Evolutionary conservation across 352 stramenopile species (phyloP).

Genomic region (Globisporangium middletonii): DNA sequence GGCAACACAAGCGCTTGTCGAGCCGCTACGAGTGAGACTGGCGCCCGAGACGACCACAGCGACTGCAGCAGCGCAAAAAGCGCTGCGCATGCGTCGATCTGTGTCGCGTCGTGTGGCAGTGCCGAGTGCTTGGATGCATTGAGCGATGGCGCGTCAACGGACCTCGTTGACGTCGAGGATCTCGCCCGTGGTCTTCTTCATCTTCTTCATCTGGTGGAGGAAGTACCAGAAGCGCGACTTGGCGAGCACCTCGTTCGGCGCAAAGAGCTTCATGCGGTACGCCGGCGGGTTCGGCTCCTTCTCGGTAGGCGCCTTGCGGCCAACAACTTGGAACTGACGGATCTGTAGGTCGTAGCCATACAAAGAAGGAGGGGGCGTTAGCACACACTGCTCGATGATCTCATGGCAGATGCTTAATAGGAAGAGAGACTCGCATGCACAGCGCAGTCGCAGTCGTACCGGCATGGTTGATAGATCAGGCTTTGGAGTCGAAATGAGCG

Average conservation of each 20-base stretch:
- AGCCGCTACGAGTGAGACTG: conserved; percentile 39
- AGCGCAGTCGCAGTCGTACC: conserved; percentile 3
- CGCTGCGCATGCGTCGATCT: not conserved
- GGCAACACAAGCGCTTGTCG: conserved; percentile 77
- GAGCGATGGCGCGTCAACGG: conserved; percentile 20
- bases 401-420: not conserved
- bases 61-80: not conserved
- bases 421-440: not conserved
- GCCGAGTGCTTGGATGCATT: not conserved
- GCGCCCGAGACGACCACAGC: not conserved
- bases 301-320: conserved; percentile 97
- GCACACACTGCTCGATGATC: not conserved
- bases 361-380: not conserved
- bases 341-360: conserved; percentile 53
- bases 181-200: conserved; percentile 99
- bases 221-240: conserved; percentile 99
- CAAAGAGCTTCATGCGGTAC: conserved; percentile 99
- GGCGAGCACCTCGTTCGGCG: conserved; percentile 95
- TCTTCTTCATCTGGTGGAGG: conserved; percentile 99
- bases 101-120: not conserved
- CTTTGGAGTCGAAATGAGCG: conserved; percentile 20
- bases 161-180: conserved; percentile 99
- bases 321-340: conserved; percentile 99
- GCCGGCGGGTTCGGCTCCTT: conserved; percentile 97
- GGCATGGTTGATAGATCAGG: conserved; percentile 18